Percentiles rank a stretch among this genome's conserved stretches.
These are phyloP conservation scores for Ephemerocybe angulata DNA, from an alignment of 768 basidiomycete species.

Conservation along the genomic window DNA sequence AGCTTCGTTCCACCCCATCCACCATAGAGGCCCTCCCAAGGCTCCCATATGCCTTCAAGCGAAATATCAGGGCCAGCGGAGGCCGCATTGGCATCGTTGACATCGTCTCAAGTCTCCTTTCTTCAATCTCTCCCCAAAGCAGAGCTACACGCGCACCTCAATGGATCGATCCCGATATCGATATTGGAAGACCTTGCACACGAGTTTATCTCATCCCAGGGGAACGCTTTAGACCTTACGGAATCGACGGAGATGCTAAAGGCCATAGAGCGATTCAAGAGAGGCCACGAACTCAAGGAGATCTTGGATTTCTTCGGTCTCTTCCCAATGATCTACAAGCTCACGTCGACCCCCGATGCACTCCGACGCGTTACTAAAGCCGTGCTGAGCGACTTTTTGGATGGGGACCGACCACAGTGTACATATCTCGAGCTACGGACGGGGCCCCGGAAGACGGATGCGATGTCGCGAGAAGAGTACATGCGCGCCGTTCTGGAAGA, in stretches of 20 bases:
- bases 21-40: too few species aligned
- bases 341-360: conserved; percentile 59
- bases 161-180: conserved; percentile 74
- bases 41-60: too few species aligned
- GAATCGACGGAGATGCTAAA: conserved; percentile 28
- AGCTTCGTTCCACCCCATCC: too few species aligned
- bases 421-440: conserved; percentile 80
- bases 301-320: conserved; percentile 72
- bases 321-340: conserved; percentile 75
- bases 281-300: conserved; percentile 43
- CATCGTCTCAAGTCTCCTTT: conserved; percentile 63
- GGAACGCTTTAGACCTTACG: conserved; percentile 6
- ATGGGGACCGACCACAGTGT: conserved; percentile 48
- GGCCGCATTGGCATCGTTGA: too few species aligned
- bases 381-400: conserved; percentile 66
- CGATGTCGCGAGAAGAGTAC: conserved; percentile 61
- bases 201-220: conserved; percentile 27
- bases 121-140: conserved; percentile 69
- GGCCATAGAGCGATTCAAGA: conserved; percentile 36
- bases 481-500: conserved; percentile 63
- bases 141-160: conserved; percentile 83
- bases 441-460: conserved; percentile 57
- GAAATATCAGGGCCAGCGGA: too few species aligned
- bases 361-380: conserved; percentile 55
- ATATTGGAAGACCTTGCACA: conserved; percentile 60